A percentile compares a stretch with the other conserved stretches of the same genome.
Conservation (phyloP, 2,329 filamentous ascomycete species). For the Dothideomycetes sp. region DNA sequence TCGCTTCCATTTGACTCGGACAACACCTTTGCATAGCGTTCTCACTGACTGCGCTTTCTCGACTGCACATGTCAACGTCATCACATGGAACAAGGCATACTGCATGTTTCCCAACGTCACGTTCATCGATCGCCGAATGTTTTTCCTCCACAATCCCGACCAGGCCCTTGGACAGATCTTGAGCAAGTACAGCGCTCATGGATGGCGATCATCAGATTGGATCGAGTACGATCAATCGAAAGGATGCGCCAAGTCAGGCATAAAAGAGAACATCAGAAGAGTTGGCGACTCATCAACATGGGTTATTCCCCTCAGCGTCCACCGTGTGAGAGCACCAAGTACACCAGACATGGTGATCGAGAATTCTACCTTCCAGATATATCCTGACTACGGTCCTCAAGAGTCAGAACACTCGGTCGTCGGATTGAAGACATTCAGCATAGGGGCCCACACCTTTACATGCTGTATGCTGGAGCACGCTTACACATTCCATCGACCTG, state of each 20-base stretch:
- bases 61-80: conserved; percentile 11
- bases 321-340: conserved; percentile 1
- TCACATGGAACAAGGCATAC: conserved; percentile 14
- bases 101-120: conserved; percentile 12
- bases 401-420: background rate
- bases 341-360: conserved; percentile 3
- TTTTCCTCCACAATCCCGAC: conserved; percentile 2
- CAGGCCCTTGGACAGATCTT: conserved; percentile 6
- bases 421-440: conserved; percentile 5
- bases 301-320: conserved; percentile 3
- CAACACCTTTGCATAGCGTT: conserved; percentile 7
- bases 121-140: conserved; percentile 5
- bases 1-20: conserved; percentile 3
- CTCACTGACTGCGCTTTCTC: conserved; percentile 9
- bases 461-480: conserved; percentile 8
- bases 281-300: conserved; percentile 5
- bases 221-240: conserved; percentile 1
- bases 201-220: conserved; percentile 6
- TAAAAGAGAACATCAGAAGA: conserved; percentile 1
- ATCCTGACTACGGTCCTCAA: background rate
- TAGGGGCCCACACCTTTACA: conserved; percentile 2
- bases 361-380: conserved; percentile 5
- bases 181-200: conserved; percentile 1
- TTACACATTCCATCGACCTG: conserved; percentile 2
- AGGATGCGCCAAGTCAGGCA: conserved; percentile 2